A percentile compares a stretch with the other conserved stretches of the same genome.
Conservation (phyloP, 768 basidiomycete genomes). For the Boletus subcaerulescens region DNA sequence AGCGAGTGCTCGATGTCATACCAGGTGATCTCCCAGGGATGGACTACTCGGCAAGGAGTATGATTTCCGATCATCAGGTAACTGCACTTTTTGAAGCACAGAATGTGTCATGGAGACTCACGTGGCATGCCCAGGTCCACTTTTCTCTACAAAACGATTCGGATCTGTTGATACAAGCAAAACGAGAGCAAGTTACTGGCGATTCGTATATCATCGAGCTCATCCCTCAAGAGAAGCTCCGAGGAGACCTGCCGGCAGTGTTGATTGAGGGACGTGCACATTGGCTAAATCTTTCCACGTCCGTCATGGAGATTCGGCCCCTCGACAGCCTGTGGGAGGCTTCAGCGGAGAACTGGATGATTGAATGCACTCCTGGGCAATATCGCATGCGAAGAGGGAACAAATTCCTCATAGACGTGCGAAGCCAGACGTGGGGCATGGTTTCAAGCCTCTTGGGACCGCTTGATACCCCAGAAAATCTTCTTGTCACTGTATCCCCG, state of each 20-base stretch:
- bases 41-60: constrained; percentile 22
- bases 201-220: constrained; percentile 16
- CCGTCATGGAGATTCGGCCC: constrained; percentile 29
- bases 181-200: neutral
- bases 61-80: constrained; percentile 18
- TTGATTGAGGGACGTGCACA: constrained; percentile 25
- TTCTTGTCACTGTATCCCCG: constrained; percentile 18
- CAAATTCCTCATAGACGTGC: constrained; percentile 24
- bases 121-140: constrained; percentile 9
- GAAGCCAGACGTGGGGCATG: constrained; percentile 28
- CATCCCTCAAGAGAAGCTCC: constrained; percentile 22
- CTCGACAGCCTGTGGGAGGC: constrained; percentile 22
- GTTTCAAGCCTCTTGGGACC: constrained; percentile 22
- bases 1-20: constrained; percentile 22
- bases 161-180: constrained; percentile 20
- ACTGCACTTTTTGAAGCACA: neutral
- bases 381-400: constrained; percentile 7
- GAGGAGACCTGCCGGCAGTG: constrained; percentile 23
- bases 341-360: constrained; percentile 27
- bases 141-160: constrained; percentile 14
- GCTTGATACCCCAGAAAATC: constrained; percentile 22
- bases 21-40: constrained; percentile 26
- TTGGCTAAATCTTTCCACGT: constrained; percentile 30
- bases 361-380: constrained; percentile 9
- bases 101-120: neutral